Conservation (phyloP, 352 stramenopile species). For the Ophiocytium majus region DNA sequence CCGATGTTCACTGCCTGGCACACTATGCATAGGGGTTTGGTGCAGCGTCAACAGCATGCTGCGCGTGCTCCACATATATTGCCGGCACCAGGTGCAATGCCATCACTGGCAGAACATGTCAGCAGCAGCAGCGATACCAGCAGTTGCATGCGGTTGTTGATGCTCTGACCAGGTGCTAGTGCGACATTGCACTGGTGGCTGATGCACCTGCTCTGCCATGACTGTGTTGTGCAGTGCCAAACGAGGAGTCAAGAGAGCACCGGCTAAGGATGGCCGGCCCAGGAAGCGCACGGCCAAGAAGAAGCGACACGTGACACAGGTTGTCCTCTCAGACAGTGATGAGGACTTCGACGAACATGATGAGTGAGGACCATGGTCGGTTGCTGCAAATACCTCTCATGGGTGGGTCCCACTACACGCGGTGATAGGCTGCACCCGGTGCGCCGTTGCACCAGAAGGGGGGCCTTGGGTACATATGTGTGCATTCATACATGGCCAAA, state of each 20-base stretch:
- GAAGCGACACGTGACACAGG: not conserved
- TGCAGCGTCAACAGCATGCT: too few relatives aligned
- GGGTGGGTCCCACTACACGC: too few relatives aligned
- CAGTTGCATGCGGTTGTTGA: not conserved
- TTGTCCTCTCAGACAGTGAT: not conserved
- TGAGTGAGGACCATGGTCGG: too few relatives aligned
- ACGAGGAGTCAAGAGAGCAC: not conserved
- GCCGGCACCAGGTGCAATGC: not conserved
- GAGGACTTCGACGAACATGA: not conserved
- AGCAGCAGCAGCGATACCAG: not conserved
- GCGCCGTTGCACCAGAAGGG: too few relatives aligned
- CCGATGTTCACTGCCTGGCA: too few relatives aligned
- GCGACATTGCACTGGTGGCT: not conserved
- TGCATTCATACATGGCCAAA: too few relatives aligned
- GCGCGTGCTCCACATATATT: too few relatives aligned
- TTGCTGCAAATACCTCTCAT: too few relatives aligned
- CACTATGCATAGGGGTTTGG: too few relatives aligned
- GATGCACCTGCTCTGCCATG: not conserved
- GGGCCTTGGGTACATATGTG: too few relatives aligned
- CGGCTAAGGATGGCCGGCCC: not conserved
- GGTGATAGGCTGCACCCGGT: too few relatives aligned
- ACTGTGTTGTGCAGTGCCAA: not conserved
- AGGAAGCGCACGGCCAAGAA: not conserved
- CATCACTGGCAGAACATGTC: too few relatives aligned
- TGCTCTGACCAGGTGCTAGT: not conserved